phyloP scores from a whole-genome alignment of 495 filamentous ascomycete species.

The Aspergillus bertholletiae region DNA sequence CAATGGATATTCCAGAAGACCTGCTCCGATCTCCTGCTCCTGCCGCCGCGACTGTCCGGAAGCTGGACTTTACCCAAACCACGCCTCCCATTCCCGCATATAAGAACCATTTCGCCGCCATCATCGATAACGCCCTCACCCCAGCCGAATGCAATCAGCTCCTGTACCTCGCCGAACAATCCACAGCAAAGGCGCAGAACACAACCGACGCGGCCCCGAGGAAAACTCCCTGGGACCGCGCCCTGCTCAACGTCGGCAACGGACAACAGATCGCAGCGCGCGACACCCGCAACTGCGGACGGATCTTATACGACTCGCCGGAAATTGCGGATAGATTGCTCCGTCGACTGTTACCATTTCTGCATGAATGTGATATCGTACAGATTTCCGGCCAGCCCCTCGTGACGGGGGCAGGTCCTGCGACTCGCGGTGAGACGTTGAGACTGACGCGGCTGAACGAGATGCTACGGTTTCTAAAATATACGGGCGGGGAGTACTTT shows the following conservation, averaged over 20 bases:
- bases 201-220: not conserved
- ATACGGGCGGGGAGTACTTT: constrained; percentile 74
- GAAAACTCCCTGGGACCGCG: constrained; percentile 28
- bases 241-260: constrained; percentile 60
- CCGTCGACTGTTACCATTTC: constrained; percentile 48
- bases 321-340: constrained; percentile 63
- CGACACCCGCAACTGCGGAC: constrained; percentile 64
- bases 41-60: too few relatives aligned
- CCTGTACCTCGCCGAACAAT: constrained; percentile 51
- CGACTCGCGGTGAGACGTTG: constrained; percentile 46
- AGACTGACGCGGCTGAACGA: constrained; percentile 65
- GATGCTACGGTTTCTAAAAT: constrained; percentile 74
- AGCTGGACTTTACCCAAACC: constrained; percentile 44
- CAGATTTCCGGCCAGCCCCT: constrained; percentile 30
- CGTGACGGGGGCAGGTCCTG: constrained; percentile 39
- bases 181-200: too few relatives aligned
- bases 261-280: constrained; percentile 53
- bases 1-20: too few relatives aligned
- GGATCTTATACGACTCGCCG: constrained; percentile 69
- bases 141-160: constrained; percentile 57
- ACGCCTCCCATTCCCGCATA: constrained; percentile 50
- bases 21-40: too few relatives aligned
- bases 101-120: constrained; percentile 51
- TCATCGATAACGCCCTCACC: constrained; percentile 63
- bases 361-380: constrained; percentile 35